Base-by-base conservation (phyloP, 2,329 filamentous ascomycete species). In the Chalaropsis thielavioides region DNA sequence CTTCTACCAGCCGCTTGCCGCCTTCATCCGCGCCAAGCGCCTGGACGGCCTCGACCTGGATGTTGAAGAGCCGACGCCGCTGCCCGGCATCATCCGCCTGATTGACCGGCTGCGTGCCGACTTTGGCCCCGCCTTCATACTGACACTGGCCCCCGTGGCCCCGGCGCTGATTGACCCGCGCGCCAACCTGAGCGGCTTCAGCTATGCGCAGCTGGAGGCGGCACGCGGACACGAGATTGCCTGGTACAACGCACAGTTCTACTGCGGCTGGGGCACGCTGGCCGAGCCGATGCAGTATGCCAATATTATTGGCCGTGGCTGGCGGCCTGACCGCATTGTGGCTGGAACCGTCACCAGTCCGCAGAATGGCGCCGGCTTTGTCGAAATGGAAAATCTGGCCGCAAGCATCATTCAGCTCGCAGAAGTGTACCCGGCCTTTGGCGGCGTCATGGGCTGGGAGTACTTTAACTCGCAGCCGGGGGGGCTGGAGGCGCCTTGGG, bases 171-270 rank as follows among this genome's bases (percentile, higher is more conserved):
- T 87, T 49, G 75, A 79, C 68, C 72, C 74, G 27, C 73, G 72
- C 24, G 75, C 73, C 58, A 88, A 90, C 72, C 79, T 95, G 2
- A 91, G 87, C 67, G 92, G 91, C 0, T 96, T 96, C 74, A 81
- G 84, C 72, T 96, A 96, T 74, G 79, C 84, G 56, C 78, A 84
- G 11, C 80, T 96, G 1, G 90, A 95, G 72, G 78, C 80, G 11
- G 80, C 83, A 73, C 79, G 83, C 5, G 86, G 86, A 0, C 74
- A 74, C 17, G 80, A 86, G 54, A 88, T 96, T 35, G 80, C 81
- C 2, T 96, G 90, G 84, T 96, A 96, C 74, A 96, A 96, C 72
- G 81, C 87, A 5, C 92, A 96, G 72, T 95, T 96, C 75, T 96
- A 96, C 79, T 94, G 89, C 72, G 90, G 90, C 1, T 96, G 90